Evolutionary conservation across 108 stramenopile genomes (phyloP).

Genomic region (Fragilariopsis cylindrus): DNA sequence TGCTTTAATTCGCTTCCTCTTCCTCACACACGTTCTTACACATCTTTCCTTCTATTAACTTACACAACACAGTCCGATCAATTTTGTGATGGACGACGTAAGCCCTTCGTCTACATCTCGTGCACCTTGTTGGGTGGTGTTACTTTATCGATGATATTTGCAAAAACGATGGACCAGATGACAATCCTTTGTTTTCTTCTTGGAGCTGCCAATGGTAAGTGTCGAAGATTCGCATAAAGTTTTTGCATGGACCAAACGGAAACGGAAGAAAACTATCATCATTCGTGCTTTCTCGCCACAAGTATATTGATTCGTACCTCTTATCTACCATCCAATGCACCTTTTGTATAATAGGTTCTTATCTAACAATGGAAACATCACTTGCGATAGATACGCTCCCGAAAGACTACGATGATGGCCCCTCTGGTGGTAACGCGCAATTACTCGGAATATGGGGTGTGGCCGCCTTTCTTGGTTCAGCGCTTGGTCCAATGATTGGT

Average conservation of each 20-base stretch:
- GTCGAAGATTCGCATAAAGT: background rate
- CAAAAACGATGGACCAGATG: conserved; percentile 41
- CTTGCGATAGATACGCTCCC: conserved; percentile 63
- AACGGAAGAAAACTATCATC: background rate
- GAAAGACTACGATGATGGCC: conserved; percentile 32
- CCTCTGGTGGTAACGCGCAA: conserved; percentile 45
- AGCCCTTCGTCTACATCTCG: conserved; percentile 58
- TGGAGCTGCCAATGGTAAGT: conserved; percentile 62
- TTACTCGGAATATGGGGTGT: conserved; percentile 75
- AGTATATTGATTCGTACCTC: background rate
- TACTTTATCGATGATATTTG: conserved; percentile 40
- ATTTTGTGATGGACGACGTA: conserved; percentile 39
- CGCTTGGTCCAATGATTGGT: conserved; percentile 64
- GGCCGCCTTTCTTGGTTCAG: conserved; percentile 58
- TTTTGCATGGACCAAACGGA: background rate
- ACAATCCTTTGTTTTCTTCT: conserved; percentile 35
- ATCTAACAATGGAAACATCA: conserved; percentile 71
- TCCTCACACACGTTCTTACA: too few species aligned
- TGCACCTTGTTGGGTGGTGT: conserved; percentile 44
- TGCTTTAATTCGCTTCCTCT: too few species aligned
- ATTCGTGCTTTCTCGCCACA: background rate
- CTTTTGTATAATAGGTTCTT: conserved; percentile 39
- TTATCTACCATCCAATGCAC: background rate
- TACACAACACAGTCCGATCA: conserved; percentile 33
- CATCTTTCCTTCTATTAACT: too few species aligned